phyloP scores from a whole-genome alignment of 169 alveolate genomes.

The Toxoplasma gondii region DNA sequence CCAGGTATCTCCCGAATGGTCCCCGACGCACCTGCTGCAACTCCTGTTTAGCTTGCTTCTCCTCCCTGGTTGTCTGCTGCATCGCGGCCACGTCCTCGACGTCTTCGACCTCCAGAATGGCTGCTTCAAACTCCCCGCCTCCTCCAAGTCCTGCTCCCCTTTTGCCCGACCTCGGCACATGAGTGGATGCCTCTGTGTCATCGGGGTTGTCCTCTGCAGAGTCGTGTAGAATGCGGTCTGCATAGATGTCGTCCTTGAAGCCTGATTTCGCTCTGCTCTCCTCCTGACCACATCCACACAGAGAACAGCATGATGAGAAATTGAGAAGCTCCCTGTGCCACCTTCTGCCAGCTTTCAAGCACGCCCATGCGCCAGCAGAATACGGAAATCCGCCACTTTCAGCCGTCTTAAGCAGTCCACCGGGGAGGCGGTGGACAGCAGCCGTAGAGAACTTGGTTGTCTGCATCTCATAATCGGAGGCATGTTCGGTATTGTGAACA shows the following conservation, averaged over 20 bases:
- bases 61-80: constrained; percentile 32
- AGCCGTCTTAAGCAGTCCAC: not conserved
- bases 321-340: too few relatives aligned
- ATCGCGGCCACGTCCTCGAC: constrained; percentile 55
- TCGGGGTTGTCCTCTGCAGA: constrained; percentile 1
- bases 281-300: constrained; percentile 23
- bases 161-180: not conserved
- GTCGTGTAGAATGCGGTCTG: constrained; percentile 64
- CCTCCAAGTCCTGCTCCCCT: constrained; percentile 2
- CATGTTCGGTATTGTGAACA: too few relatives aligned
- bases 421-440: not conserved
- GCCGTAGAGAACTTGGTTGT: too few relatives aligned
- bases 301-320: too few relatives aligned
- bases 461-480: too few relatives aligned
- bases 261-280: not conserved
- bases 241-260: constrained; percentile 45
- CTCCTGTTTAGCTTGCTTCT: constrained; percentile 41
- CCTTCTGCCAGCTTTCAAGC: not conserved
- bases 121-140: constrained; percentile 40
- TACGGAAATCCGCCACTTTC: too few relatives aligned
- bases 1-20: too few relatives aligned
- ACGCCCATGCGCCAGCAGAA: not conserved
- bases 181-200: not conserved
- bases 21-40: constrained; percentile 6
- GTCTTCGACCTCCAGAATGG: constrained; percentile 54